A percentile compares a stretch with the other conserved stretches of the same genome.
Conservation (phyloP, 805 yeast species). For the Wickerhamiella parazyma region DNA sequence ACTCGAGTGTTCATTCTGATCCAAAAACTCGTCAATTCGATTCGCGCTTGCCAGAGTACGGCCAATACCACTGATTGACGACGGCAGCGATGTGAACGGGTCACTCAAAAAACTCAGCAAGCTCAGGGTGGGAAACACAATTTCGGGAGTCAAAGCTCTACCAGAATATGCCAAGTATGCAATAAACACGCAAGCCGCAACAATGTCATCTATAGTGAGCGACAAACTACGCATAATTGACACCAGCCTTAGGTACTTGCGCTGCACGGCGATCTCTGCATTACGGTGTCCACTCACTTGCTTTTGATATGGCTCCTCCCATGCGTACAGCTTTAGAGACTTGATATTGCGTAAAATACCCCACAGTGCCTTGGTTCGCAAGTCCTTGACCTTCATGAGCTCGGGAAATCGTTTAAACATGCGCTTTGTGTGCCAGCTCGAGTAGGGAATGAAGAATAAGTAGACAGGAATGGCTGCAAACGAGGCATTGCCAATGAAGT, state of each 20-base stretch:
- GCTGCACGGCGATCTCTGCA: conserved; percentile 36
- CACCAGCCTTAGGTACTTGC: conserved; percentile 52
- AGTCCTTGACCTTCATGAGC: conserved; percentile 79
- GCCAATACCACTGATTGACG: conserved; percentile 12
- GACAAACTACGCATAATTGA: conserved; percentile 72
- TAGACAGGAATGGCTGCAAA: conserved; percentile 80
- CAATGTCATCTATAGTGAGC: conserved; percentile 69
- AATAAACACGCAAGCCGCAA: conserved; percentile 76
- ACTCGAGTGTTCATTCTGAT: conserved; percentile 12
- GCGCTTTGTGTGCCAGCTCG: conserved; percentile 34
- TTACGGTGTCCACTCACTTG: conserved; percentile 41
- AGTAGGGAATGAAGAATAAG: conserved; percentile 68
- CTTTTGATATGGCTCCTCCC: conserved; percentile 66
- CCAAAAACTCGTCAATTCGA: conserved; percentile 15
- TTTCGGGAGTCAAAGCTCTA: conserved; percentile 66
- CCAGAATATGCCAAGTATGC: conserved; percentile 49
- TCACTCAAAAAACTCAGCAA: conserved; percentile 45
- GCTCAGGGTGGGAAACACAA: conserved; percentile 53
- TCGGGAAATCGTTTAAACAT: conserved; percentile 49
- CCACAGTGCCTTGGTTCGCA: conserved; percentile 63
- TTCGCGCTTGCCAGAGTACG: conserved; percentile 13
- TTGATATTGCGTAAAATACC: conserved; percentile 86
- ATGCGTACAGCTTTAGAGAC: conserved; percentile 68
- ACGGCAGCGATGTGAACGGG: conserved; percentile 14
- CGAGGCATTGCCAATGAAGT: conserved; percentile 65